Evolutionary conservation across 805 yeast species (phyloP).

Genomic region (Zygoascus biomembranicola): DNA sequence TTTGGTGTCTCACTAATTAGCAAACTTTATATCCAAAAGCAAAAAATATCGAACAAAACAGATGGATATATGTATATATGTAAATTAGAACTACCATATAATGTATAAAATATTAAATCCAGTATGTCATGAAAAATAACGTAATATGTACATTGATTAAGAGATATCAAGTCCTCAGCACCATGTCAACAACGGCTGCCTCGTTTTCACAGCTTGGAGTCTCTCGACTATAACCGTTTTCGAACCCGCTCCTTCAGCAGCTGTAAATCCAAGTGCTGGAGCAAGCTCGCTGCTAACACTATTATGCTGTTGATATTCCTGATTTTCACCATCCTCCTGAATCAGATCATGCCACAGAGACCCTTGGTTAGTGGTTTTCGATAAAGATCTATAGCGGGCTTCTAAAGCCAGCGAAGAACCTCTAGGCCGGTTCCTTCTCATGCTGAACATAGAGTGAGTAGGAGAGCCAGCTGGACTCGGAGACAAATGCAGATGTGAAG

Average conservation of each 20-base stretch:
- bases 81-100: background rate
- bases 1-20: background rate
- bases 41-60: no score
- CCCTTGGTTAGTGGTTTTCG: background rate
- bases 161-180: constrained; percentile 31
- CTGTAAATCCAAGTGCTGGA: constrained; percentile 15
- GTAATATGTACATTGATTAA: background rate
- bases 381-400: constrained; percentile 11
- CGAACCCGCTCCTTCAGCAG: constrained; percentile 23
- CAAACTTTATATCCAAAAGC: no score
- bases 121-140: background rate
- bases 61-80: background rate
- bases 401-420: constrained; percentile 15
- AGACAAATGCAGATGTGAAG: background rate
- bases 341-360: constrained; percentile 9
- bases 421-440: constrained; percentile 4
- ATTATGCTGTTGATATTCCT: background rate
- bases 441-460: background rate
- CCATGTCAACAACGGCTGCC: constrained; percentile 63
- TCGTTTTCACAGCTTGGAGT: constrained; percentile 43
- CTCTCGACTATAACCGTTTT: constrained; percentile 53
- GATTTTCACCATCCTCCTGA: background rate
- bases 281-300: background rate
- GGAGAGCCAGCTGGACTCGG: background rate
- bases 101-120: background rate